Evolutionary conservation across 768 basidiomycete genomes (phyloP).

Genomic region (Neoboletus magnificus): DNA sequence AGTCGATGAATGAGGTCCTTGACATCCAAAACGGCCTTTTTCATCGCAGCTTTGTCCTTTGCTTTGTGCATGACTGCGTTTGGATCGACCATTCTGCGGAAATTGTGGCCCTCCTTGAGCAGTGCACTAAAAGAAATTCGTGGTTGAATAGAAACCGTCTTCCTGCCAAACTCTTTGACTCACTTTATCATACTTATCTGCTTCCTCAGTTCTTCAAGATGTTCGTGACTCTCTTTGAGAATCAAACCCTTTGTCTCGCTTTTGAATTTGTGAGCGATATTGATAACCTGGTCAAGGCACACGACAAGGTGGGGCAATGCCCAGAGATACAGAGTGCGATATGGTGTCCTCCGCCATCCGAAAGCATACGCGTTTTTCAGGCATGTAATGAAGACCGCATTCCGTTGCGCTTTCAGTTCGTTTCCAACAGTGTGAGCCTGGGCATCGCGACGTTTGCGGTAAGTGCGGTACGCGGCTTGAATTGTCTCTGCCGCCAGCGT

Average conservation of each 20-base stretch:
- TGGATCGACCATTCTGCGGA: slow-evolving; percentile 35
- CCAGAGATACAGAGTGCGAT: slow-evolving; percentile 36
- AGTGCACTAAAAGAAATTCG: slow-evolving; percentile 16
- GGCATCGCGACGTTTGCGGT: slow-evolving; percentile 1
- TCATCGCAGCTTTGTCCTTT: slow-evolving; percentile 26
- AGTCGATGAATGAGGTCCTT: slow-evolving; percentile 27
- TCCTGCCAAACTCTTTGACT: background rate
- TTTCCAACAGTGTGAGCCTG: slow-evolving; percentile 11
- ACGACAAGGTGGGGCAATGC: slow-evolving; percentile 40
- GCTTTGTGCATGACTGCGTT: slow-evolving; percentile 26
- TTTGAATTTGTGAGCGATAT: slow-evolving; percentile 30
- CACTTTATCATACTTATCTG: slow-evolving; percentile 35
- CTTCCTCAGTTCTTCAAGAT: slow-evolving; percentile 33
- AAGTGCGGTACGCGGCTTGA: slow-evolving; percentile 15
- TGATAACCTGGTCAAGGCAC: slow-evolving; percentile 36
- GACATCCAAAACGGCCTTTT: slow-evolving; percentile 24
- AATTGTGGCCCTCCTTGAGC: slow-evolving; percentile 22
- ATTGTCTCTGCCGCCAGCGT: slow-evolving; percentile 23
- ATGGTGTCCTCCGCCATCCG: slow-evolving; percentile 30
- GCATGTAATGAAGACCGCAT: slow-evolving; percentile 29
- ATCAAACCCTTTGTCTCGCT: slow-evolving; percentile 29
- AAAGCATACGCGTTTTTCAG: slow-evolving; percentile 24
- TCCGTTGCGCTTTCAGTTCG: slow-evolving; percentile 19
- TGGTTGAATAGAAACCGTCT: background rate
- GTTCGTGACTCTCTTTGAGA: slow-evolving; percentile 29